phyloP scores from a whole-genome alignment of 768 basidiomycete species.

The Rubroboletus satanas region DNA sequence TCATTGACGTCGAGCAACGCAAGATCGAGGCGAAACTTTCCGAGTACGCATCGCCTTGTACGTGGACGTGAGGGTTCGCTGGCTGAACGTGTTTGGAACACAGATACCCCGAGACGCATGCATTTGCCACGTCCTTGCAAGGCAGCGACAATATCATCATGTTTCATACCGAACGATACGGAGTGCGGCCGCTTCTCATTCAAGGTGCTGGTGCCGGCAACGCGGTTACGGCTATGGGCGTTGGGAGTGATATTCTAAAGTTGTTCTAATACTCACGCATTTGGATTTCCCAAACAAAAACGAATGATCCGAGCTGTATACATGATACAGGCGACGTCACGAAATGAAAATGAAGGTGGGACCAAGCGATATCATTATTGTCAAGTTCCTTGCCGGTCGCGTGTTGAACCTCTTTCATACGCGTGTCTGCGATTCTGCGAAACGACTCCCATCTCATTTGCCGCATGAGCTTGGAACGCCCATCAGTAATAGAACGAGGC shows the following conservation, averaged over 20 bases:
- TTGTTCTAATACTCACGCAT: conserved; percentile 27
- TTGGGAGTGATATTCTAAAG: conserved; percentile 80
- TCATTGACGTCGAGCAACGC: conserved; percentile 70
- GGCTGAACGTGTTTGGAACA: conserved; percentile 1
- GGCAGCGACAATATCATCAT: conserved; percentile 98
- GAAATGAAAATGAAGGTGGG: background rate
- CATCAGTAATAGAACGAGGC: background rate
- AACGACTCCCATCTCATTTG: background rate
- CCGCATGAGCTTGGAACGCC: conserved; percentile 3
- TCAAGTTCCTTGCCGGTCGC: conserved; percentile 2
- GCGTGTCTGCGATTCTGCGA: background rate
- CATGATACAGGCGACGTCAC: background rate
- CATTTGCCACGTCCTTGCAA: conserved; percentile 92
- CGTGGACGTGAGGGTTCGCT: background rate
- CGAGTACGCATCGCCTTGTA: conserved; percentile 49
- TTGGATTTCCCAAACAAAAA: background rate
- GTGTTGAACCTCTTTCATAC: conserved; percentile 4
- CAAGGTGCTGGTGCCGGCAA: conserved; percentile 98
- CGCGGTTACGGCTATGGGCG: conserved; percentile 98
- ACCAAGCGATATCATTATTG: background rate
- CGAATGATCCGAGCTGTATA: conserved; percentile 2
- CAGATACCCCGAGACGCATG: conserved; percentile 86
- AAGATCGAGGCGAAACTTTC: conserved; percentile 84
- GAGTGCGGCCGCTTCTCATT: conserved; percentile 82
- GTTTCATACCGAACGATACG: conserved; percentile 93